Evolutionary conservation across 345 rosid genomes (phyloP).

Genomic region (Salix dunnii): DNA sequence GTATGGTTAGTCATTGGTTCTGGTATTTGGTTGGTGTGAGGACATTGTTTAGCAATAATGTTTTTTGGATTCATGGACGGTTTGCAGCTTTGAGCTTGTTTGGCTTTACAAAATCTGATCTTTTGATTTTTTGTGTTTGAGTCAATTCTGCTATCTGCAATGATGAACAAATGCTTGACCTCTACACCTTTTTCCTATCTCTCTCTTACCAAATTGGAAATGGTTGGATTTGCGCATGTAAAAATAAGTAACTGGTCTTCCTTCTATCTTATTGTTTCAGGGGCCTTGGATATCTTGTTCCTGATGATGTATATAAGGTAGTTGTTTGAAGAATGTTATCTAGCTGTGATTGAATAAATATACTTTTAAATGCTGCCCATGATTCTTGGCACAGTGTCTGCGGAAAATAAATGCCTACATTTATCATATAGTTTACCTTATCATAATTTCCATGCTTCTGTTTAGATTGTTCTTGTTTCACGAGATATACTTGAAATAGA

Average conservation of each 20-base stretch:
- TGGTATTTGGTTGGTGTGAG: background rate
- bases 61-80: background rate
- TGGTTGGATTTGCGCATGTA: background rate
- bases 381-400: background rate
- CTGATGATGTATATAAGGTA: slow-evolving; percentile 59
- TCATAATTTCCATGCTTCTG: background rate
- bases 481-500: background rate
- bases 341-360: background rate
- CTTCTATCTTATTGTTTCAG: slow-evolving; percentile 30
- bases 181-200: background rate
- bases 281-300: slow-evolving; percentile 52
- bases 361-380: background rate
- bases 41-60: background rate
- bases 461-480: background rate
- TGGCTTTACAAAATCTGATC: background rate
- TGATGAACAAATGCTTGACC: background rate
- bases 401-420: background rate
- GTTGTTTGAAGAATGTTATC: background rate
- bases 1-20: background rate
- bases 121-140: background rate
- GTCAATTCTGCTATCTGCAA: background rate
- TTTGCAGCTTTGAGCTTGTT: background rate
- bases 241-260: background rate
- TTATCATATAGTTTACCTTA: background rate
- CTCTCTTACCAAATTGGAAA: background rate